Conservation (phyloP, 2,329 filamentous ascomycete species). For the Drechslerella dactyloides region DNA sequence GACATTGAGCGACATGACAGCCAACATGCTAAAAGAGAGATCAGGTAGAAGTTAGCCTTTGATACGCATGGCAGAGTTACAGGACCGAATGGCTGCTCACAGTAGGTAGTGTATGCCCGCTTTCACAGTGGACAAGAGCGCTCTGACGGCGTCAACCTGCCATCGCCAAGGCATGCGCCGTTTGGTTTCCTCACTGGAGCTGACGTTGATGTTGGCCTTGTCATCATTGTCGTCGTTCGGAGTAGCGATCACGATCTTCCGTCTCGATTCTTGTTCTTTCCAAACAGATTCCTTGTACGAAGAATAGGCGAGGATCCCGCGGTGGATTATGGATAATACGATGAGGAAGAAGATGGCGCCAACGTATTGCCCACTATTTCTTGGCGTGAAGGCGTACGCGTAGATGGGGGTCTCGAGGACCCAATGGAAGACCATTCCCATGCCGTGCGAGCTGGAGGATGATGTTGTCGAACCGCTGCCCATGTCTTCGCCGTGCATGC, state of each 20-base stretch:
- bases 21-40: slow-evolving; percentile 73
- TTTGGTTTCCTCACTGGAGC: slow-evolving; percentile 56
- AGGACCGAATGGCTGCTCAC: slow-evolving; percentile 65
- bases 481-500: slow-evolving; percentile 7
- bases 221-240: slow-evolving; percentile 29
- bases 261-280: slow-evolving; percentile 28
- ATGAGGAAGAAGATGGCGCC: slow-evolving; percentile 92
- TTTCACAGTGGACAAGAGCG: slow-evolving; percentile 72
- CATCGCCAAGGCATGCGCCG: slow-evolving; percentile 78
- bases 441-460: slow-evolving; percentile 54
- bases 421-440: slow-evolving; percentile 71
- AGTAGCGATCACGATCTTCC: slow-evolving; percentile 48
- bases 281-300: slow-evolving; percentile 57
- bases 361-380: slow-evolving; percentile 73
- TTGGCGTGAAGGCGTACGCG: slow-evolving; percentile 76
- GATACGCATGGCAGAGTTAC: neutral
- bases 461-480: slow-evolving; percentile 15
- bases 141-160: slow-evolving; percentile 77
- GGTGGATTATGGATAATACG: slow-evolving; percentile 72
- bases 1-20: slow-evolving; percentile 87
- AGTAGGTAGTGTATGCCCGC: slow-evolving; percentile 82
- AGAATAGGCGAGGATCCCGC: slow-evolving; percentile 74
- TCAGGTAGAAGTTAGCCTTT: slow-evolving; percentile 25
- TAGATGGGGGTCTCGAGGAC: slow-evolving; percentile 69
- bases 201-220: slow-evolving; percentile 25